These are phyloP conservation scores for Phytophthora boehmeriae DNA, from an alignment of 352 stramenopile genomes.

Conservation along the genomic window DNA sequence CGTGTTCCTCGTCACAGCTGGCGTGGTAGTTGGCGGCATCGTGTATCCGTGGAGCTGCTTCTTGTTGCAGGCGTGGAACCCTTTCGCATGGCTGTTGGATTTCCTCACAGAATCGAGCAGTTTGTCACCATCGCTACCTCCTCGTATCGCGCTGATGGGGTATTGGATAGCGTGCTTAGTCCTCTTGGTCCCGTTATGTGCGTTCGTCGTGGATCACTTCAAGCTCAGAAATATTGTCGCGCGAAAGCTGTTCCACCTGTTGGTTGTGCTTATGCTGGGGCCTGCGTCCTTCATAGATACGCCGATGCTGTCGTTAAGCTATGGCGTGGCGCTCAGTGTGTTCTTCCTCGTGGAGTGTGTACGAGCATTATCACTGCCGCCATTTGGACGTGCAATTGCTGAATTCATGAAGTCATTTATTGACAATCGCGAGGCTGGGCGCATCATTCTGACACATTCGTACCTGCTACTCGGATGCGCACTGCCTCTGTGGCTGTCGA, in stretches of 20 bases:
- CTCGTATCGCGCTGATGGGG: slow-evolving; percentile 45
- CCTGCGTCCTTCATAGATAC: slow-evolving; percentile 58
- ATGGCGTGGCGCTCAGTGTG: slow-evolving; percentile 72
- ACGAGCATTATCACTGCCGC: slow-evolving; percentile 62
- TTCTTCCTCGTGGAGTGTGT: slow-evolving; percentile 78
- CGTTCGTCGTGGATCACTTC: slow-evolving; percentile 39
- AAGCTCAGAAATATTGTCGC: slow-evolving; percentile 72
- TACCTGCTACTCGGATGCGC: slow-evolving; percentile 83
- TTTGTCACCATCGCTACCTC: slow-evolving; percentile 12
- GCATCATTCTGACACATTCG: slow-evolving; percentile 75
- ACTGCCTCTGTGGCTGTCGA: slow-evolving; percentile 68
- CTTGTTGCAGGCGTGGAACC: slow-evolving; percentile 66
- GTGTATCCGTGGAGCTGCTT: slow-evolving; percentile 74
- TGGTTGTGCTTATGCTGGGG: slow-evolving; percentile 81
- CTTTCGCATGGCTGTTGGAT: slow-evolving; percentile 57
- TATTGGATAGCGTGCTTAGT: slow-evolving; percentile 65
- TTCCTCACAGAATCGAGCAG: slow-evolving; percentile 45
- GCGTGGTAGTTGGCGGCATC: slow-evolving; percentile 35
- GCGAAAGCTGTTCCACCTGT: slow-evolving; percentile 82
- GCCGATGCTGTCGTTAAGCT: slow-evolving; percentile 77
- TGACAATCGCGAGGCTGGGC: slow-evolving; percentile 72
- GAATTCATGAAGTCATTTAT: slow-evolving; percentile 77
- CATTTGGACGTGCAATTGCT: slow-evolving; percentile 54
- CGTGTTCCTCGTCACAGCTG: slow-evolving; percentile 38
- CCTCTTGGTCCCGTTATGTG: slow-evolving; percentile 63